phyloP scores from a whole-genome alignment of 306 rosid species.

The Vicia sativa region DNA sequence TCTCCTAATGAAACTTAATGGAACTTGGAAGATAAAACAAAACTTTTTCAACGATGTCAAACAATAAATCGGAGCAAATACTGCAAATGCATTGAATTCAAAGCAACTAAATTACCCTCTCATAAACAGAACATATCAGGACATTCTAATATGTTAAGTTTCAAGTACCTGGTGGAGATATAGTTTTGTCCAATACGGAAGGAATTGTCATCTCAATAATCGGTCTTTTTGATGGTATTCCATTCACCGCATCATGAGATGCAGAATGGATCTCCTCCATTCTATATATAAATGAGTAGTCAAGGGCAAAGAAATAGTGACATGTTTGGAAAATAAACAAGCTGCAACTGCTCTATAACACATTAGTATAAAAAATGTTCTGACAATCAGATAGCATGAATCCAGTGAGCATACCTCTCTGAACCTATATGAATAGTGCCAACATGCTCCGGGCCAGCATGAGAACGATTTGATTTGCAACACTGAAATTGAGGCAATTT shows the following conservation, averaged over 20 bases:
- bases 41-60: slow-evolving; percentile 6
- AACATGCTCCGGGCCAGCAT: slow-evolving; percentile 78
- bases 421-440: slow-evolving; percentile 96
- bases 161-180: slow-evolving; percentile 87
- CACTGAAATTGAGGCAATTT: slow-evolving; percentile 74
- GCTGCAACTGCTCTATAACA: slow-evolving; percentile 21
- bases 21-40: slow-evolving; percentile 19
- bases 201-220: slow-evolving; percentile 96
- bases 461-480: slow-evolving; percentile 61
- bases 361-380: slow-evolving; percentile 6
- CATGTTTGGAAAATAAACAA: slow-evolving; percentile 24
- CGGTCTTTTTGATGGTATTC: slow-evolving; percentile 80
- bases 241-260: slow-evolving; percentile 75
- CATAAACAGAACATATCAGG: slow-evolving; percentile 15
- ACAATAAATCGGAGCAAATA: slow-evolving; percentile 8
- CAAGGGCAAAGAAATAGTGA: slow-evolving; percentile 32
- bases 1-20: neutral
- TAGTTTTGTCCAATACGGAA: slow-evolving; percentile 76
- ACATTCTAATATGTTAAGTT: slow-evolving; percentile 16
- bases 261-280: slow-evolving; percentile 89
- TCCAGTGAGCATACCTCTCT: slow-evolving; percentile 60
- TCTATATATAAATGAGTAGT: slow-evolving; percentile 45
- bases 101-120: slow-evolving; percentile 5
- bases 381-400: slow-evolving; percentile 20
- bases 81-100: slow-evolving; percentile 31